Evolutionary conservation across 2,329 filamentous ascomycete species (phyloP).

Genomic region (Paecilomyces sp.): DNA sequence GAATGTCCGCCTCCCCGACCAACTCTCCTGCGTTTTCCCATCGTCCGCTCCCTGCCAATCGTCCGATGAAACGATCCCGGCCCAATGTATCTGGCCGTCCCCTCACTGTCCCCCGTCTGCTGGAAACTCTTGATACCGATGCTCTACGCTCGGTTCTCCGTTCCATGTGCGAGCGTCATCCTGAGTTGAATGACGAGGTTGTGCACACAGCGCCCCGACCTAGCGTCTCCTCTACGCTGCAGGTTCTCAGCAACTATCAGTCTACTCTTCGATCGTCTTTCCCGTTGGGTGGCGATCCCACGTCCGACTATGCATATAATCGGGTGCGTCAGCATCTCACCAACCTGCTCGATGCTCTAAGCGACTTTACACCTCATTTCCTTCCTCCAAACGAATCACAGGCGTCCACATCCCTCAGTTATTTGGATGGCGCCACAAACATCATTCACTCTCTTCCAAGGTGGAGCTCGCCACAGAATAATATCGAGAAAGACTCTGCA

Average conservation of each 20-base stretch:
- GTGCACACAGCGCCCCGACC: constrained; percentile 79
- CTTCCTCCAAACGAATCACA: constrained; percentile 86
- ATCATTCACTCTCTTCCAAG: constrained; percentile 84
- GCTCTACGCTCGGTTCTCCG: constrained; percentile 82
- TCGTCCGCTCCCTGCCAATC: constrained; percentile 59
- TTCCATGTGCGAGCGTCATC: constrained; percentile 83
- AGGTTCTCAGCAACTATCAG: constrained; percentile 77
- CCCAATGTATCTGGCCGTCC: constrained; percentile 64
- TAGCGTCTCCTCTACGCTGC: constrained; percentile 69
- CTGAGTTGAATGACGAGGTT: constrained; percentile 78
- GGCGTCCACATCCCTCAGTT: constrained; percentile 73
- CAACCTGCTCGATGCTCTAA: constrained; percentile 78
- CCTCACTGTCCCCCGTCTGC: constrained; percentile 64
- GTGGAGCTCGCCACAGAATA: constrained; percentile 83
- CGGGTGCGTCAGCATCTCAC: constrained; percentile 74
- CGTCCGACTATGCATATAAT: constrained; percentile 91
- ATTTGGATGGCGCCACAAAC: constrained; percentile 82
- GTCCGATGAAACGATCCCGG: constrained; percentile 60
- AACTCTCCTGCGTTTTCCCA: constrained; percentile 70
- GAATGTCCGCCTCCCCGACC: constrained; percentile 84
- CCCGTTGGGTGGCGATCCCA: constrained; percentile 75
- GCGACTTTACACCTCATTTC: constrained; percentile 93
- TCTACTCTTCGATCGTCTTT: constrained; percentile 69
- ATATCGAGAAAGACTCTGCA: constrained; percentile 86
- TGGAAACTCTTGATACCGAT: constrained; percentile 83